phyloP scores from a whole-genome alignment of 257 asterid genomes.

The Solanum infundibuliforme region DNA sequence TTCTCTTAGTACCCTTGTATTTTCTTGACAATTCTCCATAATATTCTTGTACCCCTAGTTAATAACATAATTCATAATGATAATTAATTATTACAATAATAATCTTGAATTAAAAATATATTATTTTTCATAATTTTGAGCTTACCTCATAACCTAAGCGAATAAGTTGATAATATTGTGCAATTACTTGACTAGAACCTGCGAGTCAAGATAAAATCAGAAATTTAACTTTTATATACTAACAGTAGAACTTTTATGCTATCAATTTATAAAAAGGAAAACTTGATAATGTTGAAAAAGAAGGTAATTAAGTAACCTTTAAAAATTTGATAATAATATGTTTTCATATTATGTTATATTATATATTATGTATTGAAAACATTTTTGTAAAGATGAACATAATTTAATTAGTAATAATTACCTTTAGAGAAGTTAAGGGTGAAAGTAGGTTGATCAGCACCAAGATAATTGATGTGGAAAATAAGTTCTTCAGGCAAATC shows the following conservation, averaged over 20 bases:
- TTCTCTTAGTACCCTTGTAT: background rate
- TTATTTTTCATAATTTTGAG: background rate
- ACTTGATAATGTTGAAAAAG: too few relatives aligned
- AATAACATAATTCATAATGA: background rate
- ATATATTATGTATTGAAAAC: background rate
- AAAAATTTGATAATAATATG: background rate
- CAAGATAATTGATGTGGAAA: slow-evolving; percentile 22
- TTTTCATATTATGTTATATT: background rate
- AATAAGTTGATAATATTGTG: slow-evolving; percentile 18
- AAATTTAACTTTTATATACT: background rate
- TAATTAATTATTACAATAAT: background rate
- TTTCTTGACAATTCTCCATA: slow-evolving; percentile 17
- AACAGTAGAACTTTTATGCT: too few relatives aligned
- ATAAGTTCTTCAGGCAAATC: slow-evolving; percentile 28
- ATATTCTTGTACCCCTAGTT: slow-evolving; percentile 8
- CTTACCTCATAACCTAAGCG: slow-evolving; percentile 17
- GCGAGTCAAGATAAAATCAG: background rate
- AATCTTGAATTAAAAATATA: background rate
- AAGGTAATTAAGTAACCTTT: too few relatives aligned
- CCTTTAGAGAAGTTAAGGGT: slow-evolving; percentile 26
- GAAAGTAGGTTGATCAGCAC: slow-evolving; percentile 28
- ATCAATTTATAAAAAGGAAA: too few relatives aligned
- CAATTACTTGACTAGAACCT: slow-evolving; percentile 20
- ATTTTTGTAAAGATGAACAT: background rate
- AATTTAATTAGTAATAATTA: background rate